Conservation (phyloP, 108 stramenopile genomes). For the Cyclostephanos tholiformis region DNA sequence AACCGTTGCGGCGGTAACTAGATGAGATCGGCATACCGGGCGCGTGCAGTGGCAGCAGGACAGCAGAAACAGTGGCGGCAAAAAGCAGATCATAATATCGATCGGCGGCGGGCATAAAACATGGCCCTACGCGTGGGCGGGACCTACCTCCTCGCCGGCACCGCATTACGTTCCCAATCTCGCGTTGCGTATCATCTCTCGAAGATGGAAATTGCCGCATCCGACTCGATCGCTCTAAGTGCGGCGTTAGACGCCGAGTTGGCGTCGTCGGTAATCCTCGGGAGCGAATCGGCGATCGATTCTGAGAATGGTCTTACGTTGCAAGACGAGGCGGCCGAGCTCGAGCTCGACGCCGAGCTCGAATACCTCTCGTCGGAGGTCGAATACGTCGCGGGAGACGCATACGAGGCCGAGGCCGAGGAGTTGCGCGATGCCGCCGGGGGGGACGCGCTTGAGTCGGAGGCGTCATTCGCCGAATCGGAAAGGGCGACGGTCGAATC, state of each 20-base stretch:
- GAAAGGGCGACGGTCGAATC: constrained; percentile 9
- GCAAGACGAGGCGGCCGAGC: constrained; percentile 30
- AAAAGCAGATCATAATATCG: constrained; percentile 7
- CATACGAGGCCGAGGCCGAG: constrained; percentile 23
- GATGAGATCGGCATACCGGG: no score
- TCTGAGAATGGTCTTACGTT: constrained; percentile 29
- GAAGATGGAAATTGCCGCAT: constrained; percentile 20
- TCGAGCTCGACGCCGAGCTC: constrained; percentile 10
- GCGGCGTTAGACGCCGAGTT: constrained; percentile 8
- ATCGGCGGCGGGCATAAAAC: no score
- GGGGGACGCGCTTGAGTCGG: constrained; percentile 15
- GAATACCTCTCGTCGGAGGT: constrained; percentile 11
- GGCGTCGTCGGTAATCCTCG: constrained; percentile 7
- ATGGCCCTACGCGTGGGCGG: constrained; percentile 3
- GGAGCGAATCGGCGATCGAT: constrained; percentile 23
- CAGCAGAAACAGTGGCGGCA: no score
- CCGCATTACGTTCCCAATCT: constrained; percentile 27
- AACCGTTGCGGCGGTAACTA: no score
- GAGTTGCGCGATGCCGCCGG: constrained; percentile 14
- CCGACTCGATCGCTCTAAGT: constrained; percentile 18
- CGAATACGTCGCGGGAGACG: constrained; percentile 13
- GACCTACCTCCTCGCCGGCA: constrained; percentile 28
- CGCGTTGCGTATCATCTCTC: constrained; percentile 19
- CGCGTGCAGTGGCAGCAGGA: no score
- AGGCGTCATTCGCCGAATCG: not conserved